A percentile compares a stretch with the other conserved stretches of the same genome.
Evolutionary conservation across 1,284 basidiomycete genomes (phyloP).

Genomic region (Pseudozyma tsukubaensis): DNA sequence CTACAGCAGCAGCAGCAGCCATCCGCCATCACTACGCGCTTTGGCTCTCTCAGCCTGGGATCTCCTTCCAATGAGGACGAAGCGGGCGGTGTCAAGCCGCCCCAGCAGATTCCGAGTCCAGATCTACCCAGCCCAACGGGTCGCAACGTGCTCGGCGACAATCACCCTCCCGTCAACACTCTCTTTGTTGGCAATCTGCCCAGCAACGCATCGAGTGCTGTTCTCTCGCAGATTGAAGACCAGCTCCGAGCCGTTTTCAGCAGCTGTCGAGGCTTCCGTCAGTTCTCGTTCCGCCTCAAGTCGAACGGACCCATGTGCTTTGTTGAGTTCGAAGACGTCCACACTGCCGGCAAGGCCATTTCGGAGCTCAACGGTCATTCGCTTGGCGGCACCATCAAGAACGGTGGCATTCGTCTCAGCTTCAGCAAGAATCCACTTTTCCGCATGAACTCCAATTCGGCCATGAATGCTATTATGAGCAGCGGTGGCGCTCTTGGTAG

Average conservation of each 20-base stretch:
- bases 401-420: conserved; percentile 88
- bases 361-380: conserved; percentile 91
- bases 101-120: conserved; percentile 35
- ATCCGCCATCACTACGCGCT: conserved; percentile 29
- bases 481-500: conserved; percentile 13
- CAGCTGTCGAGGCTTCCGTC: conserved; percentile 83
- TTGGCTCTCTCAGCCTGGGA: conserved; percentile 50
- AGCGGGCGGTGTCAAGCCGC: conserved; percentile 8
- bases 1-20: conserved; percentile 5
- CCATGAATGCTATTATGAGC: conserved; percentile 33
- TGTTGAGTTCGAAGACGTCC: conserved; percentile 87
- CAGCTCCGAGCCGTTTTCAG: conserved; percentile 84
- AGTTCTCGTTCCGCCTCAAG: conserved; percentile 94
- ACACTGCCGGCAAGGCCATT: conserved; percentile 83
- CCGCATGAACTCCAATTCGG: conserved; percentile 53
- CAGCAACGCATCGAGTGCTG: conserved; percentile 46
- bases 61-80: conserved; percentile 42
- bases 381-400: conserved; percentile 86
- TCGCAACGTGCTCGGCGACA: conserved; percentile 54
- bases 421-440: conserved; percentile 72
- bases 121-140: conserved; percentile 49
- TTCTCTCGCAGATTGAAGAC: conserved; percentile 81
- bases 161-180: conserved; percentile 60
- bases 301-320: conserved; percentile 97
- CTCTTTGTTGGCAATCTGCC: conserved; percentile 63